Base-by-base conservation (phyloP, 1,284 basidiomycete species). In the Apiotrichum montevideense region DNA sequence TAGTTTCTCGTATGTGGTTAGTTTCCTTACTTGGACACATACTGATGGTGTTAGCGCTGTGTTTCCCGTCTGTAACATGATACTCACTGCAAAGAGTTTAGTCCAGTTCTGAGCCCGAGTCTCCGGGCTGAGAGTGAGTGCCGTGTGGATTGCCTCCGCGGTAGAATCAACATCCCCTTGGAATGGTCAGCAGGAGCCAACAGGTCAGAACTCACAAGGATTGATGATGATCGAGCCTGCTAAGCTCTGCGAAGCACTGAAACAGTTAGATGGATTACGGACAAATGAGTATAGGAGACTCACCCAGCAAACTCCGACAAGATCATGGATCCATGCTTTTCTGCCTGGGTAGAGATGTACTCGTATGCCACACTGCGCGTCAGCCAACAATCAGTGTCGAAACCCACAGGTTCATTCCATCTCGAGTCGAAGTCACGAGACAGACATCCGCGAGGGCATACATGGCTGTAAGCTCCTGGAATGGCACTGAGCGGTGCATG, bases 361-460 rank as follows among this genome's bases (percentile, higher is more conserved):
- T 98, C 96, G 78, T 98, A 98, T 9, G 94, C 96, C n/a, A 98
- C 92, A 1, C 92, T 94, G 64, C 1, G 93, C 63, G 13, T 51
- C 6, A 3, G 40, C 62, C 3, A 1, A 13, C 3, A 10, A 41
- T 29, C 3, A 6, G 41, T 3, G 32, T 33, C 10, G 3, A 14
- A 6, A 51, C 52, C 41, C 29, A 46, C 71, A 99, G 80, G 77
- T 99, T 99, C 96, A 99, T 99, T 46, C 95, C 95, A 70, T 98
- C 95, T 46, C 95, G 80, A 7, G 96, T 98, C 70, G 86, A 89
- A 13, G 91, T 92, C 55, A 99, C 91, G 46, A 99, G 80, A 73
- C 95, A 98, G 15, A 94, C 96, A 70, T 98, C 96, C 71, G 89
- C 91, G 69, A 97, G 83, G 4, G 95, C 93, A 70, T 98, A 98